Conservation (phyloP, 1,139 yeast species). For the Meyerozyma athensensis region DNA sequence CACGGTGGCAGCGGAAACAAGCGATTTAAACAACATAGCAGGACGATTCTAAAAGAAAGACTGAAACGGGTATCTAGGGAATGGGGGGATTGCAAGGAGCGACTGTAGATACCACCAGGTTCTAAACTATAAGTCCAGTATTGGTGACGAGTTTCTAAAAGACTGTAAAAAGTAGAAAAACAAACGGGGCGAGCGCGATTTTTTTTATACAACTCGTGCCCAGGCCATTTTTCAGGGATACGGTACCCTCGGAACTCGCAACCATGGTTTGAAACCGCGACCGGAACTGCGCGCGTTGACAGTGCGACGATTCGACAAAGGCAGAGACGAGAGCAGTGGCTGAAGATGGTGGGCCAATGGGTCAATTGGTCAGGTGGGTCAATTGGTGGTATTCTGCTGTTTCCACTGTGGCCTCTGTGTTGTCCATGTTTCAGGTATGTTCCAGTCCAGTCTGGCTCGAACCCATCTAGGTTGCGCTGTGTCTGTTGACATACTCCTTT, state of each 20-base stretch:
- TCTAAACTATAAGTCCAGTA: constrained; percentile 1
- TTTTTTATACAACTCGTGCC: constrained; percentile 2
- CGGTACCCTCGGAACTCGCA: constrained; percentile 3
- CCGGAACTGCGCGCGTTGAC: not conserved
- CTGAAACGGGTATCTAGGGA: constrained; percentile 4
- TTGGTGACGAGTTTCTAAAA: not conserved
- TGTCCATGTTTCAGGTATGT: too few species aligned
- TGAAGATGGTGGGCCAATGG: too few species aligned
- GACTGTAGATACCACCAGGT: constrained; percentile 3
- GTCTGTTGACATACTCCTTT: not conserved
- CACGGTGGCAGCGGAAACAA: constrained; percentile 19
- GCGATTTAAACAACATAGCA: constrained; percentile 22
- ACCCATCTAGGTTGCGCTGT: not conserved
- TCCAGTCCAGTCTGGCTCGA: too few species aligned
- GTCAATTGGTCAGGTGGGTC: too few species aligned
- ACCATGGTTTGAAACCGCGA: not conserved
- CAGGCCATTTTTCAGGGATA: not conserved
- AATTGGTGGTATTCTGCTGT: not conserved
- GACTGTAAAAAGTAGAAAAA: constrained; percentile 4
- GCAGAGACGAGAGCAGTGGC: too few species aligned
- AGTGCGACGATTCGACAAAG: too few species aligned
- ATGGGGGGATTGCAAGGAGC: constrained; percentile 1
- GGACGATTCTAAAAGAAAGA: constrained; percentile 1
- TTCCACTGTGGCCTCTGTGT: too few species aligned
- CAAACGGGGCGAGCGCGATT: constrained; percentile 4